These are phyloP conservation scores for Solanum medicagineum DNA, from an alignment of 257 asterid genomes.

Conservation along the genomic window DNA sequence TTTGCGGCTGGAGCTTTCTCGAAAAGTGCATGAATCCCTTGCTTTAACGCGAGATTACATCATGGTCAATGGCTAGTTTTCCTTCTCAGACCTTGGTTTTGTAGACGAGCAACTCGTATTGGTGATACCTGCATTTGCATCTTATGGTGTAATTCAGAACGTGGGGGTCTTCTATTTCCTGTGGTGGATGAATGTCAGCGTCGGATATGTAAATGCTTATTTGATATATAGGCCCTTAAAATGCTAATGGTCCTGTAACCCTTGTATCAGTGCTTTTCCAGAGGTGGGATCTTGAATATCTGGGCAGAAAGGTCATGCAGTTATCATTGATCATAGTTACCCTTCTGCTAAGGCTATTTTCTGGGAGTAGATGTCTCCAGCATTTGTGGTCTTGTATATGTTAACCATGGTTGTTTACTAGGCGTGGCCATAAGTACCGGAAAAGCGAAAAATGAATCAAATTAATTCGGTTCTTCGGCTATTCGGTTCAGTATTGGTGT, in stretches of 20 bases:
- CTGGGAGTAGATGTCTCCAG: neutral
- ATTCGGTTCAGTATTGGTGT: neutral
- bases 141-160: neutral
- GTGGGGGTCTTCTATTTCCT: neutral
- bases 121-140: neutral
- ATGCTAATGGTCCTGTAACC: neutral
- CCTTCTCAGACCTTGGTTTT: neutral
- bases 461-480: too few species aligned
- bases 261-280: neutral
- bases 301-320: neutral
- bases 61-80: neutral
- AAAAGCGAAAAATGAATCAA: too few species aligned
- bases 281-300: neutral
- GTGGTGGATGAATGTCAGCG: neutral
- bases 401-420: neutral
- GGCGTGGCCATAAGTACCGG: too few species aligned
- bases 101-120: neutral
- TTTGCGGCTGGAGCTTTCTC: constrained; percentile 58
- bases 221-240: neutral
- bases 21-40: constrained; percentile 8
- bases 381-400: neutral
- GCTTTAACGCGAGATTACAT: neutral
- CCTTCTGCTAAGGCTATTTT: neutral
- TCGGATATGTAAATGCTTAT: neutral
- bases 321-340: neutral